Base-by-base conservation (phyloP, 805 yeast species). In the Suhomyces vadensis region DNA sequence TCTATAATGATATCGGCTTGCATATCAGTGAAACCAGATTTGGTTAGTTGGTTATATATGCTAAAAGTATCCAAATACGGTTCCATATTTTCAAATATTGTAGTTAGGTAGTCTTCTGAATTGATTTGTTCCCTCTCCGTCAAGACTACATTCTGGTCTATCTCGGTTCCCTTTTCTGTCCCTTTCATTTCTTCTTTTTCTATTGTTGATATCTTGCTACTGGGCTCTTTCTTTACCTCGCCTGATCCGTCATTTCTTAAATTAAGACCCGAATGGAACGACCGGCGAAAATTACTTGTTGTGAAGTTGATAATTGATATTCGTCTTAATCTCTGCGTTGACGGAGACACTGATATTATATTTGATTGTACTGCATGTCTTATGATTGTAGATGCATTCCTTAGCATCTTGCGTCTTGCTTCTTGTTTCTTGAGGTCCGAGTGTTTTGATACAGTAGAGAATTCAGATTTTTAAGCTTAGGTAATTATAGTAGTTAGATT, bases 1-100 rank as follows among this genome's bases (percentile, higher is more conserved):
- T 69, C 65, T 59, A 87, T 71, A 4, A 87, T 62, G 17, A 76
- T 68, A 39, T 79, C 83, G 9, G 89, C 73, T 60, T 88, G 92
- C 3, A 63, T 63, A 0, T 74, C 73, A 0, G 79, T 77, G 57
- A 83, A 84, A 2, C 89, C 90, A 1, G 85, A 69, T 0, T 60
- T 57, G 13, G 60, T 60, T 14, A 88, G 71, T 41, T 77, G 75
- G 16, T 75, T 70, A 55, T 71, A 84, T 0, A 85, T 78, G 31
- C 67, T 70, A 61, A 82, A 71, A 0, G 77, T 71, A 48, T 71
- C 75, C 58, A 71, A 56, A 46, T 69, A 71, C 1, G 77, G 77
- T 39, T 71, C 77, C 66, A 67, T 60, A 25, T 65, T 58, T 14
- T 63, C 75, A 47, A 71, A 81, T 1, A 91, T 83, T 37, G 88